Conservation (phyloP, 495 filamentous ascomycete species). For the Penicillium pulvis region DNA sequence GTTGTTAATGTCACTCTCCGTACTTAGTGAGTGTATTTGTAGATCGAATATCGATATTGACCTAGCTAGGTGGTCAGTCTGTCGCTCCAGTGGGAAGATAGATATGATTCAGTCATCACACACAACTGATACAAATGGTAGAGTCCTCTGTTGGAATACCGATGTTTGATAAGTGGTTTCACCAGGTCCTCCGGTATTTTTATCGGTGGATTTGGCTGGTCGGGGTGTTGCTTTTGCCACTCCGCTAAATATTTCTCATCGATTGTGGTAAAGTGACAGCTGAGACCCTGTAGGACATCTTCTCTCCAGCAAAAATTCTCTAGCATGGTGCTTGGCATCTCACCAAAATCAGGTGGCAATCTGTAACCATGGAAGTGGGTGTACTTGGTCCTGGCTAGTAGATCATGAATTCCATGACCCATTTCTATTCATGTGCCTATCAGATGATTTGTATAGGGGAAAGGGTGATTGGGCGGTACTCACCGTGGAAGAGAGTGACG, state of each 20-base stretch:
- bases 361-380: neutral
- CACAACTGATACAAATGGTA: neutral
- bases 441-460: neutral
- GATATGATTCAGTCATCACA: neutral
- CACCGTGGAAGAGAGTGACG: neutral
- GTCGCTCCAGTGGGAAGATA: too few relatives aligned
- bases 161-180: neutral
- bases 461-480: neutral
- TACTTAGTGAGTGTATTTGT: neutral
- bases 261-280: neutral
- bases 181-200: neutral
- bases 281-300: neutral
- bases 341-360: constrained; percentile 1
- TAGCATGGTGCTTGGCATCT: neutral
- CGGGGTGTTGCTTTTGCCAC: neutral
- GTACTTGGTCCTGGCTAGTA: neutral
- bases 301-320: constrained; percentile 2
- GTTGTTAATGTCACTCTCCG: neutral
- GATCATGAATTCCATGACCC: constrained; percentile 2
- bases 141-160: neutral
- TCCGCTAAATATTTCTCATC: neutral
- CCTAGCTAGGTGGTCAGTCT: neutral
- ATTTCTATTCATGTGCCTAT: neutral
- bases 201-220: neutral
- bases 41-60: neutral